These are phyloP conservation scores for Paradendryphiella salina DNA, from an alignment of 2,329 filamentous ascomycete genomes.

Conservation along the genomic window DNA sequence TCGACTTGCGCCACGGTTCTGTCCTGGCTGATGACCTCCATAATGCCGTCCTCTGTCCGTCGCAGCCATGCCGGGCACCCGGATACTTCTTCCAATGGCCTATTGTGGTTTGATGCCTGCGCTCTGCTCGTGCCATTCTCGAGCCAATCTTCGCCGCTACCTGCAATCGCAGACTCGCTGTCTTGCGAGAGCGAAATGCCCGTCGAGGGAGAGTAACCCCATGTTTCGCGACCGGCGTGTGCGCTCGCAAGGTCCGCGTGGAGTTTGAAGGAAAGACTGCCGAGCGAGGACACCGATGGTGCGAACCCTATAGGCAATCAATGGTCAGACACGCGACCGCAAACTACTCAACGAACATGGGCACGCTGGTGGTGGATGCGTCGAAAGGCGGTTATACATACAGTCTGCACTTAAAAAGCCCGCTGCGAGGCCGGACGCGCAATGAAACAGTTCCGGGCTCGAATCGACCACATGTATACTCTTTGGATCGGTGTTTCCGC, in stretches of 20 bases:
- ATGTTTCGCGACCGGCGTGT: constrained; percentile 60
- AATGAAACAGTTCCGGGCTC: constrained; percentile 66
- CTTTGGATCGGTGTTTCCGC: constrained; percentile 43
- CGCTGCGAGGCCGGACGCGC: constrained; percentile 72
- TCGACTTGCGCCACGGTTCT: constrained; percentile 70
- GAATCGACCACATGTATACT: constrained; percentile 63
- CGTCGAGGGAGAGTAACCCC: constrained; percentile 64
- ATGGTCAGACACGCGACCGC: not conserved
- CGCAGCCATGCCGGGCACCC: constrained; percentile 63
- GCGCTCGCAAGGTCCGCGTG: constrained; percentile 66
- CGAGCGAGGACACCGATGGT: constrained; percentile 60
- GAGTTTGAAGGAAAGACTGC: constrained; percentile 68
- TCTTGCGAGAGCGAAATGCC: constrained; percentile 60
- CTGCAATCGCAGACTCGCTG: constrained; percentile 46
- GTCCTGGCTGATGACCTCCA: constrained; percentile 65
- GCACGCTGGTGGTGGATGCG: not conserved
- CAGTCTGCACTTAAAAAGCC: constrained; percentile 76
- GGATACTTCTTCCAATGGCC: constrained; percentile 28
- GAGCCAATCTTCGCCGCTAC: constrained; percentile 67
- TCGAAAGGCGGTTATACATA: constrained; percentile 24
- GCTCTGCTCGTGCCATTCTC: constrained; percentile 65
- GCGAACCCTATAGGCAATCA: constrained; percentile 56
- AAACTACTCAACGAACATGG: not conserved
- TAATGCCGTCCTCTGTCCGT: constrained; percentile 56
- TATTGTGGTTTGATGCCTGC: constrained; percentile 51